A percentile compares a stretch with the other conserved stretches of the same genome.
Evolutionary conservation across 2,329 filamentous ascomycete genomes (phyloP).

Genomic region (Coniosporium tulheliwenetii): DNA sequence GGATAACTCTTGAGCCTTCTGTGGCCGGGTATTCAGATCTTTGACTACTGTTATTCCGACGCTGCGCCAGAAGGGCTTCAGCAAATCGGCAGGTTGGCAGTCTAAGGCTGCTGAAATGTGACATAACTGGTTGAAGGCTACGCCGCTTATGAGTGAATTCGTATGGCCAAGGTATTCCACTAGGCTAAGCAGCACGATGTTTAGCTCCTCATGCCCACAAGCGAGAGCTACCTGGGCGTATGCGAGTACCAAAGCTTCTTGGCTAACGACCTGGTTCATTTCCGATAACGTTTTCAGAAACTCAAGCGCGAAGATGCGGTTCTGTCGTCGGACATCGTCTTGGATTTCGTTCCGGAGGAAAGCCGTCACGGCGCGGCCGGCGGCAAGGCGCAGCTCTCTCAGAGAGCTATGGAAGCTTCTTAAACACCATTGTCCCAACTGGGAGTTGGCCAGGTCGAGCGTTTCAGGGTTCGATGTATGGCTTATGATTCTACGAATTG

Average conservation of each 20-base stretch:
- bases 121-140: constrained; percentile 64
- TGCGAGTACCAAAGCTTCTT: constrained; percentile 73
- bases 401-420: constrained; percentile 69
- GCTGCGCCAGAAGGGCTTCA: constrained; percentile 79
- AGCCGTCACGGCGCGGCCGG: constrained; percentile 49
- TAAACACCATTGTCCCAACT: constrained; percentile 65
- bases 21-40: constrained; percentile 65
- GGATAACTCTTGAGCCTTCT: constrained; percentile 64
- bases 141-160: constrained; percentile 62
- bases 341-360: constrained; percentile 43
- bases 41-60: constrained; percentile 71
- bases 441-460: constrained; percentile 51
- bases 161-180: constrained; percentile 76
- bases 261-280: constrained; percentile 47
- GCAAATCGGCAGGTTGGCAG: constrained; percentile 49
- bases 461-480: constrained; percentile 39
- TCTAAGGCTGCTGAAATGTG: constrained; percentile 47
- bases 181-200: constrained; percentile 68
- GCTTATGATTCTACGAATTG: constrained; percentile 51
- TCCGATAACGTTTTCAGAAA: constrained; percentile 59
- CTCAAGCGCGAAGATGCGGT: constrained; percentile 54
- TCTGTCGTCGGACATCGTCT: constrained; percentile 36
- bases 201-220: constrained; percentile 68
- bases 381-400: constrained; percentile 69
- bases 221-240: constrained; percentile 73